Evolutionary conservation across 768 basidiomycete species (phyloP), one percentile per base, ranked within the genome.

Genomic region (Amanita exitialis): DNA sequence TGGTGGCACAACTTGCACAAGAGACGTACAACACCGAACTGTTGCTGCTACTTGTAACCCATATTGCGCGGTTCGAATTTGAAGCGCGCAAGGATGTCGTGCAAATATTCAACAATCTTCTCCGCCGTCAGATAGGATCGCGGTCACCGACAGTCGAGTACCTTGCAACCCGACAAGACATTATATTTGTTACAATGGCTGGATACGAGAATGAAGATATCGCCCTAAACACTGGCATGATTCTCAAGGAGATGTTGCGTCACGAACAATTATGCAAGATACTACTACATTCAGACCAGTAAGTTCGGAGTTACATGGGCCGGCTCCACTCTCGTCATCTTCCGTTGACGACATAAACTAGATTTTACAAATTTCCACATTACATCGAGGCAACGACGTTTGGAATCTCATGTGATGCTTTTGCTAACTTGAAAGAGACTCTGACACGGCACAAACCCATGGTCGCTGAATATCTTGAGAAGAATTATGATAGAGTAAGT

Each of bases 351-450:
- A 12, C 7, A 27, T 28, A 30, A 44, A 44, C 27, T 64, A 95
- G 94, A 61, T 97, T 99, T 67, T 98, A 98, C 73, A 86, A 81
- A 54, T 99, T 93, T 69, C 90, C 94, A 16, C 82, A 90, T 61
- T 94, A 93, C 67, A 97, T 99, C 61, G 96, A 99, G 70, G 85
- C 87, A 25, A 95, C 94, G 3, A 96, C 94, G 16, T 99, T 99
- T 62, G 95, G 96, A 6, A 91, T 97, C 54, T 97, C 95, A 0
- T 97, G 94, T 57, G 96, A 98, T 64, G 95, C 95, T 3, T 96
- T 96, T 60, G 89, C 90, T 13, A 98, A 96, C 65, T 77, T 98
- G 65, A 98, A 97, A 76, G 96, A 98, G 69, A 94, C 90, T 4
- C 73, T 99, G 34, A 98, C 96, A 21, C 79, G 90, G 56, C 96